These are phyloP conservation scores for Rubroboletus satanas DNA, from an alignment of 768 basidiomycete species.

Conservation along the genomic window DNA sequence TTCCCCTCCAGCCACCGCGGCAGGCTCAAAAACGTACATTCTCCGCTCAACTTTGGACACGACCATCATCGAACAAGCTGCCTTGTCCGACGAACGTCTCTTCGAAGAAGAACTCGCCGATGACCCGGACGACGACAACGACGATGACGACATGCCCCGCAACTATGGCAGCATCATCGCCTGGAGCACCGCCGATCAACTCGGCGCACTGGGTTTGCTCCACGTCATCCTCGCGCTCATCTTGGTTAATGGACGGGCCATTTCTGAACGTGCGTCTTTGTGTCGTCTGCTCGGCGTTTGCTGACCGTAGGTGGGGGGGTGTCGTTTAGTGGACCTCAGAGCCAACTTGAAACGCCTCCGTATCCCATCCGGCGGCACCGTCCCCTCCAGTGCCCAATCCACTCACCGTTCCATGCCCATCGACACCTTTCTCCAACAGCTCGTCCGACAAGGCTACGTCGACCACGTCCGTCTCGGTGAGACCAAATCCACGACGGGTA, in stretches of 20 bases:
- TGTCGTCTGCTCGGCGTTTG: neutral
- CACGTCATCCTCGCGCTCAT: constrained; percentile 81
- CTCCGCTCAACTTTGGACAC: constrained; percentile 71
- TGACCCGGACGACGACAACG: constrained; percentile 43
- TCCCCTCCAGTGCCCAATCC: constrained; percentile 51
- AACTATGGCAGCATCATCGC: constrained; percentile 68
- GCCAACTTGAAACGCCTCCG: constrained; percentile 65
- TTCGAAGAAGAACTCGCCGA: constrained; percentile 49
- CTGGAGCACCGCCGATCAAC: constrained; percentile 65
- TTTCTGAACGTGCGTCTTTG: constrained; percentile 59
- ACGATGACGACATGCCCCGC: constrained; percentile 43
- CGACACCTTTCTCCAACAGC: constrained; percentile 59
- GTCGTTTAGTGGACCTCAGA: constrained; percentile 62
- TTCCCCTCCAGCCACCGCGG: constrained; percentile 36
- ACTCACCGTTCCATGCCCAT: constrained; percentile 52
- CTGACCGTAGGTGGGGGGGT: neutral
- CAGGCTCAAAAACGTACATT: constrained; percentile 77
- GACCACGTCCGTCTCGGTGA: constrained; percentile 60
- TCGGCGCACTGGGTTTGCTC: constrained; percentile 68
- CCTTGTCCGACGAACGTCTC: constrained; percentile 42
- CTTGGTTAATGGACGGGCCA: constrained; percentile 70
- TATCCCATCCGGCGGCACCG: constrained; percentile 44
- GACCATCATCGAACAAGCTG: constrained; percentile 57
- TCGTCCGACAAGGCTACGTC: constrained; percentile 73
- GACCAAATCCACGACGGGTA: constrained; percentile 41